Conservation (phyloP, 2,329 filamentous ascomycete species). For the Cladobotryum mycophilum region DNA sequence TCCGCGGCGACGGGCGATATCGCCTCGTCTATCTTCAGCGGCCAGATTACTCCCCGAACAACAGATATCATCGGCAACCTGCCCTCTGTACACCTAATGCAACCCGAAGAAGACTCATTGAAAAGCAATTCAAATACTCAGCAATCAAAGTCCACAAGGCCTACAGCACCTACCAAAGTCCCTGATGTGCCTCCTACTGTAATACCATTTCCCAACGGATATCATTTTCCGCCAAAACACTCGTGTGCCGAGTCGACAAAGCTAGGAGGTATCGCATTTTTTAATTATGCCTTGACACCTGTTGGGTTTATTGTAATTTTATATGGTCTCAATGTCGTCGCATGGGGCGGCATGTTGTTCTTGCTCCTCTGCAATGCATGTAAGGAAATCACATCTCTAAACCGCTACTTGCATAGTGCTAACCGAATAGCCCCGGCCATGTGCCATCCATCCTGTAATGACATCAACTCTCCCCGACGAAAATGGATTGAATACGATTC, state of each 20-base stretch:
- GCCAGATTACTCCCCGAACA: too few relatives aligned
- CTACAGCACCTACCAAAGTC: background rate
- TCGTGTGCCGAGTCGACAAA: constrained; percentile 52
- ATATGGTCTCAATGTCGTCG: constrained; percentile 76
- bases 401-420: background rate
- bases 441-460: constrained; percentile 64
- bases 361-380: constrained; percentile 68
- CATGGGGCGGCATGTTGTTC: constrained; percentile 90
- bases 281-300: constrained; percentile 68
- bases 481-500: constrained; percentile 83
- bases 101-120: background rate
- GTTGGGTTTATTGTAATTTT: constrained; percentile 70
- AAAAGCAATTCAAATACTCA: background rate
- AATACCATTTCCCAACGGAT: constrained; percentile 53
- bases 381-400: constrained; percentile 11
- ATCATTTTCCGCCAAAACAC: constrained; percentile 58
- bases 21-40: too few relatives aligned
- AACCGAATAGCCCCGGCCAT: constrained; percentile 53
- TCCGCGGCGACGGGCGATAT: too few relatives aligned
- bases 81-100: background rate
- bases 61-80: too few relatives aligned
- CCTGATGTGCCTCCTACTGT: constrained; percentile 19
- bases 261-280: constrained; percentile 56
- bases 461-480: constrained; percentile 66
- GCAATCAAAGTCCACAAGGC: constrained; percentile 12